Percentiles rank a stretch among this genome's conserved stretches.
phyloP scores from a whole-genome alignment of 202 grass and related monocot species.

The Cymbopogon flexuosus region DNA sequence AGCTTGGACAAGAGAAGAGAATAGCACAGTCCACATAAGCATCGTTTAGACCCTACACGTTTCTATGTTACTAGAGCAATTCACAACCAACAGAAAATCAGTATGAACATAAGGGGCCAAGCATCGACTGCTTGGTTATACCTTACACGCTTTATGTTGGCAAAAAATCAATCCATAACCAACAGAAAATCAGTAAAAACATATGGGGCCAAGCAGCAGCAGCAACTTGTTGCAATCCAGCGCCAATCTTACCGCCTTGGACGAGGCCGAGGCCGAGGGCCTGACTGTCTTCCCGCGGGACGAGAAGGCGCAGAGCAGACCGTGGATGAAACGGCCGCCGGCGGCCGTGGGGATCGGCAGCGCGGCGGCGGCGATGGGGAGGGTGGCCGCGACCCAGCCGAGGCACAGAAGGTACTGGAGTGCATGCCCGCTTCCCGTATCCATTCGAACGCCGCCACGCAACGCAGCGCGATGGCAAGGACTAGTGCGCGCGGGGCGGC shows the following conservation, averaged over 20 bases:
- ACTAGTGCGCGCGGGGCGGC: not conserved
- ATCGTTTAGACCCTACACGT: not conserved
- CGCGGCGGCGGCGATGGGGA: constrained; percentile 62
- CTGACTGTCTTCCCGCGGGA: constrained; percentile 60
- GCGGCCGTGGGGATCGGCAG: constrained; percentile 50
- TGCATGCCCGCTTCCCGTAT: constrained; percentile 20
- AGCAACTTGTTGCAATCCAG: not conserved
- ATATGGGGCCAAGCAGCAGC: not conserved
- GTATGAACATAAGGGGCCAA: not conserved
- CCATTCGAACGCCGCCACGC: constrained; percentile 18
- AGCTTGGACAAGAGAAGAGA: not conserved
- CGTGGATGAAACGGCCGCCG: constrained; percentile 38
- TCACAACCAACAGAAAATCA: not conserved
- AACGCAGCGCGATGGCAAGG: not conserved
- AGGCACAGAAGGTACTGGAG: constrained; percentile 49
- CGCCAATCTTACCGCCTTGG: constrained; percentile 38
- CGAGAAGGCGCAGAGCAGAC: constrained; percentile 43
- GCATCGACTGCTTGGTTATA: not conserved
- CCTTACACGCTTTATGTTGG: not conserved
- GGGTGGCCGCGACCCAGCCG: constrained; percentile 54
- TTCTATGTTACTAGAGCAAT: not conserved
- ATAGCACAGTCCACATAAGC: not conserved
- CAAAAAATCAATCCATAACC: not conserved
- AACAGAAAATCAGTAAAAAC: not conserved
- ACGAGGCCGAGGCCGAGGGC: constrained; percentile 5